These are phyloP conservation scores for Galerina sulciceps DNA, from an alignment of 768 basidiomycete genomes.

Conservation along the genomic window DNA sequence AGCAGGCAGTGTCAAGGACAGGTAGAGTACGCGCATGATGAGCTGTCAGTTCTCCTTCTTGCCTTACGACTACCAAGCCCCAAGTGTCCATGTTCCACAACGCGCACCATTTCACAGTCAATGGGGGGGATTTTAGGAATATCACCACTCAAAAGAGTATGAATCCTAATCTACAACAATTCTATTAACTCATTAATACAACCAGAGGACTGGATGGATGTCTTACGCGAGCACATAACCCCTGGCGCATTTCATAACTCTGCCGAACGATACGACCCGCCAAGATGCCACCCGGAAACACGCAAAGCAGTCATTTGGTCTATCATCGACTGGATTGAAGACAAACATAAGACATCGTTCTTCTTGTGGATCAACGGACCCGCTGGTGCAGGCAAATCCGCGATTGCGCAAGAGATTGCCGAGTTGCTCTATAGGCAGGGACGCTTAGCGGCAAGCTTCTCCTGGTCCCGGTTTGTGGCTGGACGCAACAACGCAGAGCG, in stretches of 20 bases:
- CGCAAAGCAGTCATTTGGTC: conserved; percentile 6
- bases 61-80: no score
- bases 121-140: no score
- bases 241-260: conserved; percentile 13
- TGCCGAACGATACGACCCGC: conserved; percentile 6
- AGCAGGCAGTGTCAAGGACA: no score
- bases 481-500: background rate
- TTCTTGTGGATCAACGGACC: conserved; percentile 21
- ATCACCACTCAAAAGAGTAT: no score
- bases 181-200: background rate
- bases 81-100: no score
- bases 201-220: background rate
- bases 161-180: background rate
- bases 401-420: conserved; percentile 18
- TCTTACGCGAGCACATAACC: background rate
- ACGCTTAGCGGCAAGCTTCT: conserved; percentile 14
- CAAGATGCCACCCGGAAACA: conserved; percentile 19
- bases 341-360: background rate
- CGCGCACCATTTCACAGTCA: no score
- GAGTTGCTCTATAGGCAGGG: background rate
- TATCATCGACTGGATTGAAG: conserved; percentile 9
- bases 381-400: conserved; percentile 23
- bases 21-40: no score
- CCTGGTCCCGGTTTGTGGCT: conserved; percentile 10
- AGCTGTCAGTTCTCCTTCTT: no score